phyloP scores from a whole-genome alignment of 1,139 yeast genomes.

The Meyerozyma carpophila region DNA sequence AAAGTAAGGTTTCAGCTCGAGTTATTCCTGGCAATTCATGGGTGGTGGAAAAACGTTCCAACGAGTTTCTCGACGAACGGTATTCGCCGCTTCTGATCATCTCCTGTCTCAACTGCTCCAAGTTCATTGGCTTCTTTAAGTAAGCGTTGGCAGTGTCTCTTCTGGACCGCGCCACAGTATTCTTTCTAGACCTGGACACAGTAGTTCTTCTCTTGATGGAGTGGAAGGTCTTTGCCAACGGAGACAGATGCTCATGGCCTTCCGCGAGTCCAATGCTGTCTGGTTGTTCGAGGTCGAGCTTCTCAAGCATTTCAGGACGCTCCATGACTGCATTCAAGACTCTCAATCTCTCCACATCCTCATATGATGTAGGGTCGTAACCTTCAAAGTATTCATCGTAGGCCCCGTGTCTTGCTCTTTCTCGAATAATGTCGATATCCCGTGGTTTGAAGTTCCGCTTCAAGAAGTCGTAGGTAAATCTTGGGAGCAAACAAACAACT shows the following conservation, averaged over 20 bases:
- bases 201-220: slow-evolving; percentile 28
- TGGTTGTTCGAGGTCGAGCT: slow-evolving; percentile 21
- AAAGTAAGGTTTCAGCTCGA: slow-evolving; percentile 44
- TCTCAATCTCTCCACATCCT: slow-evolving; percentile 41
- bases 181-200: slow-evolving; percentile 9
- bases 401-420: slow-evolving; percentile 39
- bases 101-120: slow-evolving; percentile 33
- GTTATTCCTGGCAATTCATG: slow-evolving; percentile 48
- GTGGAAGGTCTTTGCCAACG: slow-evolving; percentile 30
- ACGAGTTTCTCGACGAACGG: slow-evolving; percentile 24
- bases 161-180: slow-evolving; percentile 18
- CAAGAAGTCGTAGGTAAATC: slow-evolving; percentile 46
- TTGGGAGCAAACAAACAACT: slow-evolving; percentile 44
- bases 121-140: slow-evolving; percentile 29
- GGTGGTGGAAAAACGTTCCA: slow-evolving; percentile 39
- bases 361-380: slow-evolving; percentile 55
- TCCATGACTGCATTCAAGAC: slow-evolving; percentile 30
- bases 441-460: slow-evolving; percentile 42
- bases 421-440: slow-evolving; percentile 54
- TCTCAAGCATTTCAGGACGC: slow-evolving; percentile 30
- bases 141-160: slow-evolving; percentile 21
- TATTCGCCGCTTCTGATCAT: slow-evolving; percentile 40
- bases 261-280: slow-evolving; percentile 9
- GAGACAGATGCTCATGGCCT: slow-evolving; percentile 12
- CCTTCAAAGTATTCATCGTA: slow-evolving; percentile 47